Conservation (phyloP, 2,329 filamentous ascomycete genomes). For the Aspergillus neotritici region DNA sequence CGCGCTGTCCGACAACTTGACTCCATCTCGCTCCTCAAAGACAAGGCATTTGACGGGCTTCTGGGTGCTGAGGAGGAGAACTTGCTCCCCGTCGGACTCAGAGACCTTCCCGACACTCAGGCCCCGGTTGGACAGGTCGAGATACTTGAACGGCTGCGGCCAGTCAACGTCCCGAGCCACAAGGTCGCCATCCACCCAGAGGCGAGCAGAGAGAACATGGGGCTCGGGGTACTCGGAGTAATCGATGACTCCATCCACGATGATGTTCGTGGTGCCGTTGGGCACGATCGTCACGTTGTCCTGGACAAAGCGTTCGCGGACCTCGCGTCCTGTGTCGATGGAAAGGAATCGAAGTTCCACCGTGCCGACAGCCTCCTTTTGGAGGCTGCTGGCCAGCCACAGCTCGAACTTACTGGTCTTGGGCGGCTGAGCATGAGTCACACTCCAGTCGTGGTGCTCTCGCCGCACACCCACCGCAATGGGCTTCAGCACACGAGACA, state of each 20-base stretch:
- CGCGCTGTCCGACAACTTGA: constrained; percentile 51
- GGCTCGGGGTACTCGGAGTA: constrained; percentile 46
- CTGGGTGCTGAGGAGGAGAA: constrained; percentile 42
- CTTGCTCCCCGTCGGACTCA: constrained; percentile 19
- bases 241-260: constrained; percentile 47
- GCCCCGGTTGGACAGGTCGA: constrained; percentile 48
- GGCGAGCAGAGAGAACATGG: constrained; percentile 49
- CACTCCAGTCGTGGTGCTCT: constrained; percentile 56
- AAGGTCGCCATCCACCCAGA: constrained; percentile 49
- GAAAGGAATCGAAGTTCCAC: constrained; percentile 48
- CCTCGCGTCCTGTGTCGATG: constrained; percentile 49
- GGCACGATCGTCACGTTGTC: constrained; percentile 44
- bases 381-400: constrained; percentile 52
- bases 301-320: constrained; percentile 47
- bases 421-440: constrained; percentile 52
- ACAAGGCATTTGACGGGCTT: constrained; percentile 57
- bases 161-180: constrained; percentile 54
- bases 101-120: constrained; percentile 42
- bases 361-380: constrained; percentile 25
- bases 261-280: constrained; percentile 53
- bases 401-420: constrained; percentile 50
- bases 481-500: constrained; percentile 53
- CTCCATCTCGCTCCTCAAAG: constrained; percentile 53
- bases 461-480: constrained; percentile 54
- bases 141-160: constrained; percentile 57